A percentile compares a stretch with the other conserved stretches of the same genome.
These are phyloP conservation scores for Casuarina equisetifolia DNA, from an alignment of 306 rosid species.

Conservation along the genomic window DNA sequence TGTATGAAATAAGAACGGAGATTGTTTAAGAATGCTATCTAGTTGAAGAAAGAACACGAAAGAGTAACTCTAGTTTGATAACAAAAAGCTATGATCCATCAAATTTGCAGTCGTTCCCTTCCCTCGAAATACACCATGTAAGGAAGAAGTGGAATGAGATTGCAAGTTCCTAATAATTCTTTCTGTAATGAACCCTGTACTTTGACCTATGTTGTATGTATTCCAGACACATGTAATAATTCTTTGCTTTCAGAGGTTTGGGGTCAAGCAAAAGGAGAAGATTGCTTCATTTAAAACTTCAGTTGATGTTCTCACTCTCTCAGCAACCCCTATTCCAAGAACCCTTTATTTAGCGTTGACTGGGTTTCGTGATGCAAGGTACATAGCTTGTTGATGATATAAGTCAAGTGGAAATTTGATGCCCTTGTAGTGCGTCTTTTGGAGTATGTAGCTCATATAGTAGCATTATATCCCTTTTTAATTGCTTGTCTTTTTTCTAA, in stretches of 20 bases:
- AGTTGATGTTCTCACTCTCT: slow-evolving; percentile 87
- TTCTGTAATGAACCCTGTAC: slow-evolving; percentile 28
- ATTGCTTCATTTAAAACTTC: slow-evolving; percentile 94
- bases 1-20: background rate
- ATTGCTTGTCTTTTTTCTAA: background rate
- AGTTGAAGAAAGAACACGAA: background rate
- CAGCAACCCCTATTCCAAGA: slow-evolving; percentile 96
- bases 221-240: slow-evolving; percentile 14
- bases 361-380: slow-evolving; percentile 98
- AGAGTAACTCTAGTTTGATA: slow-evolving; percentile 1
- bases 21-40: background rate
- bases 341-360: slow-evolving; percentile 96
- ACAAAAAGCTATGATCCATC: background rate
- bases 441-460: slow-evolving; percentile 22
- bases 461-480: background rate
- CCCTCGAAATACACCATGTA: background rate
- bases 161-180: background rate
- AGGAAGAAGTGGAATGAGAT: background rate
- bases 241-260: slow-evolving; percentile 76
- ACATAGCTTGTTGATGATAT: slow-evolving; percentile 28
- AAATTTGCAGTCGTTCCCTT: background rate
- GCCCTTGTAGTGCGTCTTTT: slow-evolving; percentile 10
- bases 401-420: slow-evolving; percentile 17
- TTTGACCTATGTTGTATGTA: slow-evolving; percentile 18
- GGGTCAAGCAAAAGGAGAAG: slow-evolving; percentile 95